phyloP scores from a whole-genome alignment of 2,329 filamentous ascomycete genomes.

The Xylaria sp. region DNA sequence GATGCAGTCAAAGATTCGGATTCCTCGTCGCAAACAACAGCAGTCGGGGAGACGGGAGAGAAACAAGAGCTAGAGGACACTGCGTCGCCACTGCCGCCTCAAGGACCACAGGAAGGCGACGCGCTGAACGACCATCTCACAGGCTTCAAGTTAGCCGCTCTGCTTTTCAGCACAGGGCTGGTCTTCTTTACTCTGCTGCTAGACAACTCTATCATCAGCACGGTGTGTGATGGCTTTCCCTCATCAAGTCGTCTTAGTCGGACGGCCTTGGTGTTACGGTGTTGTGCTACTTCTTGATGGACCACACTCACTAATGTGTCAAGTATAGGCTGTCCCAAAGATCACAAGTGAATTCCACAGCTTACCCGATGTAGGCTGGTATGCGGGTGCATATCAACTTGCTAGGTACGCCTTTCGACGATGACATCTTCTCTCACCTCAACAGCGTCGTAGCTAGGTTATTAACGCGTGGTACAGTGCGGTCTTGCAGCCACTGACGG shows the following conservation, averaged over 20 bases:
- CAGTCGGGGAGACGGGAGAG: conserved; percentile 6
- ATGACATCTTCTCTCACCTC: no score
- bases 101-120: conserved; percentile 26
- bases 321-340: conserved; percentile 49
- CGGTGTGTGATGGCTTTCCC: conserved; percentile 43
- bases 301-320: conserved; percentile 1
- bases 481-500: conserved; percentile 57
- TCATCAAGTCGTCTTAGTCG: neutral
- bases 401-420: conserved; percentile 44
- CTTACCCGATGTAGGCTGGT: conserved; percentile 61
- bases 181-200: conserved; percentile 52
- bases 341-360: conserved; percentile 59
- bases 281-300: neutral
- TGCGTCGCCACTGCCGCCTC: neutral
- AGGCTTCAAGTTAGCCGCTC: conserved; percentile 34
- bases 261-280: neutral
- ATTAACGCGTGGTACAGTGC: conserved; percentile 43
- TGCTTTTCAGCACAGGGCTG: conserved; percentile 45
- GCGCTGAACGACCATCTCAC: conserved; percentile 35
- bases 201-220: conserved; percentile 60
- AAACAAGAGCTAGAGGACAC: neutral
- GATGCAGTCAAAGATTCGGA: neutral
- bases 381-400: conserved; percentile 56
- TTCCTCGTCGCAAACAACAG: conserved; percentile 2
- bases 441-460: neutral